A percentile compares a stretch with the other conserved stretches of the same genome.
Conservation (phyloP, 164 flowering plant genomes). For the Hamamelis virginiana region DNA sequence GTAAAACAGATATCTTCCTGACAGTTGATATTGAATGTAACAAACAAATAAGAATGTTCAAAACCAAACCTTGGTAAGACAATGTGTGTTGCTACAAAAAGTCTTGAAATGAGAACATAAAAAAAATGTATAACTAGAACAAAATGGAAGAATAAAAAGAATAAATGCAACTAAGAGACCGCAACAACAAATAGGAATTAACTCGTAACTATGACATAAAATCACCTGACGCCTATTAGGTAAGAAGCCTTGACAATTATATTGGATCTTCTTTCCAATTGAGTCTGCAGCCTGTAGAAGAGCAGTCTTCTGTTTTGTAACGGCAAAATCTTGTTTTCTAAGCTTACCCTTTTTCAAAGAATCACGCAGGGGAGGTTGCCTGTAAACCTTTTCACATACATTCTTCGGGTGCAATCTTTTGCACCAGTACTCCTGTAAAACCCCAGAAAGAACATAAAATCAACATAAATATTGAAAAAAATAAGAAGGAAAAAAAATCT, state of each 20-base stretch:
- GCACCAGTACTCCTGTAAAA: conserved; percentile 94
- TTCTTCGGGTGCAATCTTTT: conserved; percentile 89
- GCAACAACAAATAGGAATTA: neutral
- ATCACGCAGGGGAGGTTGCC: conserved; percentile 87
- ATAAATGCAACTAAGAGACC: conserved; percentile 4
- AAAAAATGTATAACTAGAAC: neutral
- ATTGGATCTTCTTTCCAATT: conserved; percentile 87
- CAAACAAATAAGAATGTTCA: neutral
- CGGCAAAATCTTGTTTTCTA: conserved; percentile 64
- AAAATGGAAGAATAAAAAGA: neutral
- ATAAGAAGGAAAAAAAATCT: neutral
- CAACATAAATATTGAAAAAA: neutral
- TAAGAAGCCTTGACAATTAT: conserved; percentile 85
- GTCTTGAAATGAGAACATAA: neutral
- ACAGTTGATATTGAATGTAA: neutral
- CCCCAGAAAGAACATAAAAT: conserved; percentile 2
- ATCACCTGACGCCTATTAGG: conserved; percentile 91
- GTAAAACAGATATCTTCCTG: neutral
- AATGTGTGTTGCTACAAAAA: neutral
- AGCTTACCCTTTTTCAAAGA: conserved; percentile 68
- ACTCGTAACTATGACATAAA: conserved; percentile 1
- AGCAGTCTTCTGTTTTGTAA: conserved; percentile 70
- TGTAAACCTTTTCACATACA: conserved; percentile 89
- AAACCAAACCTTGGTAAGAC: neutral
- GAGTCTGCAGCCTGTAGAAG: conserved; percentile 81